A percentile compares a stretch with the other conserved stretches of the same genome.
Conservation (phyloP, 148 eudicot genomes). For the Cornus florida region DNA sequence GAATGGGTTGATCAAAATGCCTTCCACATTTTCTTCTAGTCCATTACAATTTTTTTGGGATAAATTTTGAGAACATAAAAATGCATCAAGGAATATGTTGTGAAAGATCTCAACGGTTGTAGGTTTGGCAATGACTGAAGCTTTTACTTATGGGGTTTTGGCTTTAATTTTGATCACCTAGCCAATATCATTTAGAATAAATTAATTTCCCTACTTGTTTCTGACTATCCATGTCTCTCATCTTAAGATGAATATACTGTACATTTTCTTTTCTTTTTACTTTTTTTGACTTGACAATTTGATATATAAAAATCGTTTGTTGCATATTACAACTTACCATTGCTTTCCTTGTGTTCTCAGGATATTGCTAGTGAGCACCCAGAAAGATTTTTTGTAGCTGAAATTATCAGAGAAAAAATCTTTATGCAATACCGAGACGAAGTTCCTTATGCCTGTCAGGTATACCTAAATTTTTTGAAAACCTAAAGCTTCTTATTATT, state of each 20-base stretch:
- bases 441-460: slow-evolving; percentile 98
- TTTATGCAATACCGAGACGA: slow-evolving; percentile 93
- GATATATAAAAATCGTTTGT: not conserved
- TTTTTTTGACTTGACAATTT: not conserved
- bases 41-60: no score
- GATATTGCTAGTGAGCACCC: slow-evolving; percentile 97
- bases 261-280: not conserved
- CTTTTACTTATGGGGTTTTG: not conserved
- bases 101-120: not conserved
- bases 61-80: not conserved
- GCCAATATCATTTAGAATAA: not conserved
- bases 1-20: not conserved
- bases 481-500: not conserved
- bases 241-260: not conserved
- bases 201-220: no score
- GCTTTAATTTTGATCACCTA: not conserved
- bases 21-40: not conserved
- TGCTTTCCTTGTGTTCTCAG: slow-evolving; percentile 35
- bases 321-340: not conserved
- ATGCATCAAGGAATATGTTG: not conserved
- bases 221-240: not conserved
- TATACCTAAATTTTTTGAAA: slow-evolving; percentile 3
- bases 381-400: slow-evolving; percentile 92
- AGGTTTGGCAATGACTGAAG: not conserved
- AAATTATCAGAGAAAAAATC: slow-evolving; percentile 93